Percentiles rank a stretch among this genome's conserved stretches.
These are phyloP conservation scores for Psidium guajava DNA, from an alignment of 345 rosid genomes.

Conservation along the genomic window DNA sequence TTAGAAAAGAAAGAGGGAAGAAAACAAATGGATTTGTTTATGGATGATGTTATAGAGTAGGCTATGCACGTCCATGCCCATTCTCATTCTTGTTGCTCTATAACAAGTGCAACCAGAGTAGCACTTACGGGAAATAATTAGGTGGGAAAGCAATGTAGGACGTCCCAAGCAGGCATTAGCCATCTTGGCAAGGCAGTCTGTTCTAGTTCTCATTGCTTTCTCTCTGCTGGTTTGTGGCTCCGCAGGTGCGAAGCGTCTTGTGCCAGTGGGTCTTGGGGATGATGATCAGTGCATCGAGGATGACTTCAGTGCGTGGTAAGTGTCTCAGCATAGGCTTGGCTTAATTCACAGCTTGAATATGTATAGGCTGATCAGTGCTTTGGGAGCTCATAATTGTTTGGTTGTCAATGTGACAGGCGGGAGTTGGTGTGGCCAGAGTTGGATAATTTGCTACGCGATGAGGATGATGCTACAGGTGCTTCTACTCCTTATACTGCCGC, in stretches of 20 bases:
- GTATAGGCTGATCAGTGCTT: background rate
- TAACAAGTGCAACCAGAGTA: background rate
- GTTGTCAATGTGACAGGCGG: constrained; percentile 35
- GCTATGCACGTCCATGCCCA: background rate
- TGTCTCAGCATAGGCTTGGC: background rate
- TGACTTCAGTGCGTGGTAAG: constrained; percentile 70
- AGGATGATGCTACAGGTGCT: constrained; percentile 52
- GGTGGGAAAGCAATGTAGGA: background rate
- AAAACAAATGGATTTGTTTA: background rate
- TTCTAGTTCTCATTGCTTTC: background rate
- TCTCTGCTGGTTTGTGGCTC: background rate
- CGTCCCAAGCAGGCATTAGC: background rate
- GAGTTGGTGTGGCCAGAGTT: constrained; percentile 92
- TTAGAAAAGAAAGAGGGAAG: background rate
- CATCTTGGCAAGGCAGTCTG: background rate
- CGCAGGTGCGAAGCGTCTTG: constrained; percentile 64
- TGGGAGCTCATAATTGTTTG: background rate
- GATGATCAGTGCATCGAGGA: constrained; percentile 99
- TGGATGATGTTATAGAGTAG: background rate
- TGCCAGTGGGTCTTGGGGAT: constrained; percentile 84
- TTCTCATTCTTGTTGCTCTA: background rate
- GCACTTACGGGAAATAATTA: background rate
- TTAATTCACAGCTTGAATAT: background rate
- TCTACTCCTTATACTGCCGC: constrained; percentile 92
- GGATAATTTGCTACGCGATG: constrained; percentile 79